Evolutionary conservation across 176 grass and related monocot genomes (phyloP).

Genomic region (Oryza punctata): DNA sequence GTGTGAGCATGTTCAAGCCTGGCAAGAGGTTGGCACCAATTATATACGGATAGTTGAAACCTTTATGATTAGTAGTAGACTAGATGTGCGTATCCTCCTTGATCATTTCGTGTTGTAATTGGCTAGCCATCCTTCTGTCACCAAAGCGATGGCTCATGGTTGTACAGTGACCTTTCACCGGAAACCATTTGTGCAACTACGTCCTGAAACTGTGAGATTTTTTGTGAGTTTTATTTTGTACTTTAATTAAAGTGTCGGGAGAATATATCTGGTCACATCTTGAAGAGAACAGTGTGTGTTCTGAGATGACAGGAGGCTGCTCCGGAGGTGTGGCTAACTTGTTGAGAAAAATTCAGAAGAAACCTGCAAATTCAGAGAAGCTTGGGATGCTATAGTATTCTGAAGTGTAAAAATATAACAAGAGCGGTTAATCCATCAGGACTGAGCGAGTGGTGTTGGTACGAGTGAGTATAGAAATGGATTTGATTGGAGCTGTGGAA

Average conservation of each 20-base stretch:
- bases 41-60: neutral
- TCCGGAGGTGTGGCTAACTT: neutral
- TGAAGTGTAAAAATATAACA: neutral
- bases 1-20: slow-evolving; percentile 41
- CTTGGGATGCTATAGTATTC: neutral
- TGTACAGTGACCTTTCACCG: slow-evolving; percentile 42
- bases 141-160: slow-evolving; percentile 27
- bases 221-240: neutral
- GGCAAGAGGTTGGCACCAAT: slow-evolving; percentile 48
- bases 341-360: neutral
- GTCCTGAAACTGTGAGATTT: neutral
- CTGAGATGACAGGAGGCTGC: neutral
- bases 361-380: neutral
- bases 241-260: neutral
- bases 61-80: slow-evolving; percentile 14
- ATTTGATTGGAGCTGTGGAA: slow-evolving; percentile 6
- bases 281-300: neutral
- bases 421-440: neutral
- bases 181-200: neutral
- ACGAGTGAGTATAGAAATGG: slow-evolving; percentile 15
- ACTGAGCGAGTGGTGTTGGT: slow-evolving; percentile 2
- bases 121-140: slow-evolving; percentile 5
- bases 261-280: neutral
- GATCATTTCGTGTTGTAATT: slow-evolving; percentile 29
- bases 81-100: slow-evolving; percentile 3